These are phyloP conservation scores for Colletotrichum sublineola DNA, from an alignment of 2,329 filamentous ascomycete genomes.

Conservation along the genomic window DNA sequence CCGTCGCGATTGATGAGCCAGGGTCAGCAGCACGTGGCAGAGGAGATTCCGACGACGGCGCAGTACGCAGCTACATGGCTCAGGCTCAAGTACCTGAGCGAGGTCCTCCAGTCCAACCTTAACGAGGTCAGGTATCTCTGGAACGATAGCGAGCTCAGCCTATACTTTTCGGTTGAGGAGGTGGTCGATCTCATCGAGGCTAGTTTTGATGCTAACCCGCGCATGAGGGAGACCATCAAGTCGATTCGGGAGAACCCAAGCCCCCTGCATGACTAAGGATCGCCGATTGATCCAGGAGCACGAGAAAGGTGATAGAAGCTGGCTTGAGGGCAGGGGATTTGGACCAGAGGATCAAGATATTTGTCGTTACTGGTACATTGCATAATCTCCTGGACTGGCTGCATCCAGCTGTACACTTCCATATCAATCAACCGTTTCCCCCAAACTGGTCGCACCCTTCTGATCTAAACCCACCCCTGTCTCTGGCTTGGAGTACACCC, in stretches of 20 bases:
- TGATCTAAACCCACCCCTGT: background rate
- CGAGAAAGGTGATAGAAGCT: conserved; percentile 12
- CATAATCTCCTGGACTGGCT: background rate
- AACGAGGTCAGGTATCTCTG: conserved; percentile 74
- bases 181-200: conserved; percentile 73
- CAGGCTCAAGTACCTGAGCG: conserved; percentile 72
- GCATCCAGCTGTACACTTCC: background rate
- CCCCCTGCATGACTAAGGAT: conserved; percentile 49
- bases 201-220: conserved; percentile 74
- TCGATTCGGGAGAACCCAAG: conserved; percentile 68
- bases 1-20: conserved; percentile 54
- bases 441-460: background rate
- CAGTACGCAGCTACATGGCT: conserved; percentile 74
- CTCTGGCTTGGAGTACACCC: background rate
- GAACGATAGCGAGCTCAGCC: conserved; percentile 74
- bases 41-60: conserved; percentile 66
- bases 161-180: conserved; percentile 72
- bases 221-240: conserved; percentile 69
- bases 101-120: conserved; percentile 76
- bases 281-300: conserved; percentile 19
- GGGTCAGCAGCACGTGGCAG: conserved; percentile 45
- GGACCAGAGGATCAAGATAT: background rate
- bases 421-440: background rate
- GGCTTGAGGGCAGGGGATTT: background rate
- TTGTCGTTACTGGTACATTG: background rate